Evolutionary conservation across 148 eudicot species (phyloP), one percentile per base, ranked within the genome.

Genomic region (Rhododendron williamsianum): DNA sequence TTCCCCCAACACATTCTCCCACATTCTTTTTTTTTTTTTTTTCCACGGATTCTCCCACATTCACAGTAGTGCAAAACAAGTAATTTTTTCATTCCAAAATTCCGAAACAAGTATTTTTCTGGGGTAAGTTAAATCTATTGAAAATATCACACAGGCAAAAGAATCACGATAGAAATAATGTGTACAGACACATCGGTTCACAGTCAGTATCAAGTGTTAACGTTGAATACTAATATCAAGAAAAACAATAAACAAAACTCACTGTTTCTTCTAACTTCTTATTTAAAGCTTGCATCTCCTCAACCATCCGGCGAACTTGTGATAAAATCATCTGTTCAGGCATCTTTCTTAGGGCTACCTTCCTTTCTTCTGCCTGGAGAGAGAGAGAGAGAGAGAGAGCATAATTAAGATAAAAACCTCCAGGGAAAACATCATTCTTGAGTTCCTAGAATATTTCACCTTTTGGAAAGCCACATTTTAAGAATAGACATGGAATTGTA

Each of bases 231-330:
- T 49, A 36, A 52, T 25, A 87, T 10, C 36, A 48, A 71, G 77
- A 80, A 65, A 48, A 81, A 73, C 0, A 65, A 33, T 33, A 33
- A 72, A 35, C n/a, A 46, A 60, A 88, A 88, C 98, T 91, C 84
- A 96, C 99, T 23, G 96, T 94, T 38, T 92, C 93, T 76, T 95
- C 98, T 74, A 95, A 88, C 84, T 88, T 87, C 89, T 92, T 95
- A 87, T 96, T 96, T 83, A 96, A 85, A 85, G 94, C 88, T 88
- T 96, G 93, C 99, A 96, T 96, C 72, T 95, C 98, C 69, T 93
- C 92, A 76, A 96, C 99, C 98, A 96, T 95, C 45, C 81, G 90
- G 23, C 98, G 94, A 81, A 96, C 98, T 90, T 96, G 98, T 54
- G 97, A 91, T 82, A 96, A 84, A 84, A 96, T 92, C 51, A 96